Conservation (phyloP, 768 basidiomycete species). For the Tremella fuciformis region DNA sequence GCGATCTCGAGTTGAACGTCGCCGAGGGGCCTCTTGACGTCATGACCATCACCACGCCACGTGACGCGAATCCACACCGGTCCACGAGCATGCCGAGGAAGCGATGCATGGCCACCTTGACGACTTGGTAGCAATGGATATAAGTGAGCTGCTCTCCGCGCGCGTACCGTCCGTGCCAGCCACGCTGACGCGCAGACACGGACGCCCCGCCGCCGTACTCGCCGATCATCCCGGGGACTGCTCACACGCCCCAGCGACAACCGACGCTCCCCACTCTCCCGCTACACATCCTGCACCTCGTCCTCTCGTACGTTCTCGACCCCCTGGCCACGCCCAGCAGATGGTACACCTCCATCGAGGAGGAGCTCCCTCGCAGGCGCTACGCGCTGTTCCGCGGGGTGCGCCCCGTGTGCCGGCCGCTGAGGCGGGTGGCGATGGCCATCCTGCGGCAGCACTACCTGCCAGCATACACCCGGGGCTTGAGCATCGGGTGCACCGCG, state of each 20-base stretch:
- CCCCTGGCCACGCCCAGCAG: conserved; percentile 29
- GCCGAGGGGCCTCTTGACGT: too few species aligned
- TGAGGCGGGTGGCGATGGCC: conserved; percentile 25
- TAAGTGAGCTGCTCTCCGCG: too few species aligned
- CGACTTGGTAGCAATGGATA: too few species aligned
- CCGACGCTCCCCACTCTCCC: conserved; percentile 23
- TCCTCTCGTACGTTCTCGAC: conserved; percentile 32
- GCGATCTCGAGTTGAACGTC: too few species aligned
- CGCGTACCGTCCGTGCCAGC: too few species aligned
- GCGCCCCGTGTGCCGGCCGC: conserved; percentile 26
- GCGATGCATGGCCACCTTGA: too few species aligned
- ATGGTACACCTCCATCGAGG: conserved; percentile 26
- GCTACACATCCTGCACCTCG: conserved; percentile 27
- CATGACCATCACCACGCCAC: too few species aligned
- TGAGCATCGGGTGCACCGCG: conserved; percentile 22
- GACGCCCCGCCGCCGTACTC: conserved; percentile 6
- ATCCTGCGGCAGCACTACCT: conserved; percentile 28
- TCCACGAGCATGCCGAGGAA: too few species aligned
- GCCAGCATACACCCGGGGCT: conserved; percentile 12
- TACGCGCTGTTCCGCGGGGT: conserved; percentile 38
- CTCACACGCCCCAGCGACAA: not conserved
- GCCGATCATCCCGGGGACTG: not conserved
- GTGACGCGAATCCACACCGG: too few species aligned
- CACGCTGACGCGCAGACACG: too few species aligned
- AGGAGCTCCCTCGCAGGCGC: conserved; percentile 33